Percentiles rank a stretch among this genome's conserved stretches.
These are phyloP conservation scores for Meredithiella fracta DNA, from an alignment of 2,329 filamentous ascomycete genomes.

Conservation along the genomic window DNA sequence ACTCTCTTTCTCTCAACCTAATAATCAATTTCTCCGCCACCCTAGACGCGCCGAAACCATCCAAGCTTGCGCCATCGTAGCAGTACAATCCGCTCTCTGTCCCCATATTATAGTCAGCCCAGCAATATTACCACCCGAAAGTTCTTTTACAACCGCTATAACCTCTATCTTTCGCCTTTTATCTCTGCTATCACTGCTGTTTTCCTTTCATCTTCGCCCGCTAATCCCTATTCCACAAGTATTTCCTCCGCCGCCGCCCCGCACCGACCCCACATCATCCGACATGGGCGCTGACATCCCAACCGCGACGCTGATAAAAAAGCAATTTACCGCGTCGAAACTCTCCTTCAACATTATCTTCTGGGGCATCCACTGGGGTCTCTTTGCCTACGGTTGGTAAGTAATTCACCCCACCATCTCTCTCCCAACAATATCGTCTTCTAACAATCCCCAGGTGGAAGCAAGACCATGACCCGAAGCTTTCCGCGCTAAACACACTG, in stretches of 20 bases:
- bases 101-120: not conserved
- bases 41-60: not conserved
- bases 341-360: constrained; percentile 67
- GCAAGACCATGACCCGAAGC: constrained; percentile 49
- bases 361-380: constrained; percentile 57
- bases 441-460: constrained; percentile 46
- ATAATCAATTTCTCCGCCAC: not conserved
- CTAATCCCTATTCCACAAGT: too few relatives aligned
- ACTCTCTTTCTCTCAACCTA: not conserved
- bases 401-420: constrained; percentile 18
- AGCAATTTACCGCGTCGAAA: constrained; percentile 55
- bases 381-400: constrained; percentile 77
- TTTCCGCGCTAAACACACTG: constrained; percentile 66
- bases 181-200: too few relatives aligned
- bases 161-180: too few relatives aligned
- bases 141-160: too few relatives aligned
- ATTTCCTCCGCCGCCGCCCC: constrained; percentile 17
- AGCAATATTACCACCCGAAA: too few relatives aligned
- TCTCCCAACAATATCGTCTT: not conserved
- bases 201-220: too few relatives aligned
- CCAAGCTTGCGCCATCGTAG: not conserved
- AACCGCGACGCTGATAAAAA: constrained; percentile 31
- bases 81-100: not conserved
- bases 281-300: constrained; percentile 27
- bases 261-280: too few relatives aligned